Base-by-base conservation (phyloP, 148 eudicot species). In the Camellia japonica region DNA sequence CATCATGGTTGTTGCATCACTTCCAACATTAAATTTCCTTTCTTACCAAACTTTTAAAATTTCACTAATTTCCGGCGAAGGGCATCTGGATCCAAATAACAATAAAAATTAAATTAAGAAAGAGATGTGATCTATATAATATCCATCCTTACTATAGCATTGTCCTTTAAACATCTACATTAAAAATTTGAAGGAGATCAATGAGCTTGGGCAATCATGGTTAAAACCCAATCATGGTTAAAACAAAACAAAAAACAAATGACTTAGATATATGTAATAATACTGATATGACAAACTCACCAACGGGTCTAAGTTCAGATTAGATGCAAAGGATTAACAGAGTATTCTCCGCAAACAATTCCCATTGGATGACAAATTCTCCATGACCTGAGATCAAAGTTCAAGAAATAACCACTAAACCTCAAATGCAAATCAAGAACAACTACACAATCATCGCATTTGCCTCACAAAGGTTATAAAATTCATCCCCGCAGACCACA, bases 291-390 rank as follows among this genome's bases (percentile, higher is more conserved):
- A 30, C 30, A 30, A 30, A 30, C 30, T 30, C 30, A 30, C 30
- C 30, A 30, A 30, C 30, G 30, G 30, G 30, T 30, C 30, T 30
- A 30, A 30, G 30, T 30, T 90, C 78, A 86, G 82, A 84, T 87
- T 83, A 71, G 87, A 85, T 79, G 95, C 87, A 74, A 82, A 82
- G 3, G 92, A 83, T 64, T 92, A 92, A 5, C 92, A 91, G 0
- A 90, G 87, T 83, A 90, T 84, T 76, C 95, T 87, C 66, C 91
- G 86, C 68, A 94, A 94, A 13, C 97, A 93, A 74, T 87, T 91
- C 63, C 93, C 95, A 73, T 85, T 84, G 0, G 91, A 83, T 23
- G 89, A 80, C 71, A 82, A 85, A 75, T 73, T 87, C 44, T 92
- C 93, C 93, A 90, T 90, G 63, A 43, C 81, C 88, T 83, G 75